Conservation (phyloP, 805 yeast species). For the Isabelozyma pseudorhagii region DNA sequence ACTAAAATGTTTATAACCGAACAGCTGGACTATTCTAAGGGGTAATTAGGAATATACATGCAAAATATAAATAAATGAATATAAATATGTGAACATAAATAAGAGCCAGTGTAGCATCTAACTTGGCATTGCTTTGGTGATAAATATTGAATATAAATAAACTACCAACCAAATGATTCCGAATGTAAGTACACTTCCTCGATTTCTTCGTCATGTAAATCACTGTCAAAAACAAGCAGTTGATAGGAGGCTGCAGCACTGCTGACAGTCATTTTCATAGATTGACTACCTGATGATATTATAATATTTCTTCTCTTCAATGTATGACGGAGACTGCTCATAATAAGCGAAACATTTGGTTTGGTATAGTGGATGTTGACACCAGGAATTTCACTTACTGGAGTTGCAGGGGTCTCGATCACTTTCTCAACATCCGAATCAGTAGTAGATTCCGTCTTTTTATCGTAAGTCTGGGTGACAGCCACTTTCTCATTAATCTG, state of each 20-base stretch:
- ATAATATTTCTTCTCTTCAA: constrained; percentile 34
- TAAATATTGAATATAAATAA: not conserved
- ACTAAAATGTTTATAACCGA: not conserved
- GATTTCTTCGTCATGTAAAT: constrained; percentile 19
- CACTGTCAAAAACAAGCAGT: constrained; percentile 24
- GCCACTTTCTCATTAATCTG: constrained; percentile 3
- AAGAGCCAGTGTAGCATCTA: too few species aligned
- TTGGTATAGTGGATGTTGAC: constrained; percentile 15
- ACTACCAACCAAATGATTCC: constrained; percentile 47
- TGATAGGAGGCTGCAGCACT: constrained; percentile 41
- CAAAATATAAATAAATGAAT: not conserved
- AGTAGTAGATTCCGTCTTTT: not conserved
- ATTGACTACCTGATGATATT: constrained; percentile 45
- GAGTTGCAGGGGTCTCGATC: not conserved
- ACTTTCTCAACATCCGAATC: not conserved
- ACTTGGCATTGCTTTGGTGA: too few species aligned
- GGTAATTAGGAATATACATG: not conserved
- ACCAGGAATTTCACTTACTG: not conserved
- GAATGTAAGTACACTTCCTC: constrained; percentile 51
- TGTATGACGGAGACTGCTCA: constrained; percentile 10
- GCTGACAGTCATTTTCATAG: constrained; percentile 37
- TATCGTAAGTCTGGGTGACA: not conserved
- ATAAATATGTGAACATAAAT: too few species aligned
- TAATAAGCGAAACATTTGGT: constrained; percentile 15
- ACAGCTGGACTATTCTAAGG: not conserved